Evolutionary conservation across 108 stramenopile genomes (phyloP), one percentile per base, ranked within the genome.

Genomic region (Aurantiochytrium sp.): DNA sequence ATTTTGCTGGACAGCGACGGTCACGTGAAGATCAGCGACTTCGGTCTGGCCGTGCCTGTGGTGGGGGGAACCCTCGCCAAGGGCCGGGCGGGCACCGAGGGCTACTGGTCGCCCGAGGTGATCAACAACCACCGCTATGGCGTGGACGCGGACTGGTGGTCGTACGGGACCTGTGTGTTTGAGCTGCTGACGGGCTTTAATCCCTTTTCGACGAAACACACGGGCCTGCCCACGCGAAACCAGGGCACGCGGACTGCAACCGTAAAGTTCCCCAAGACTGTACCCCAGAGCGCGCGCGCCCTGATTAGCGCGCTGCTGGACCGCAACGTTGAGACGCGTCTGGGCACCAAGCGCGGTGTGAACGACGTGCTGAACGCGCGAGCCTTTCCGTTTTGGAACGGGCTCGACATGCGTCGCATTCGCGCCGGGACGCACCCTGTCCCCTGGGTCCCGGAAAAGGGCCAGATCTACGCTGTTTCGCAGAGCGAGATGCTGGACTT

Each of bases 61-160:
- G 14, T 58, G 29, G 87, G n/a, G 87, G 19, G 19, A 4, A 23
- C 0, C 44, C 16, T 60, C 5, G 43, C 44, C 87, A 35, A 45
- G 18, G 59, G 59, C 19, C 58, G 87, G 12, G 58, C 57, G 5
- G 87, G 87, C 19, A 91, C 91, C 28, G 71, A 90, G 35, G 91
- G 92, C 1, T 93, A 93, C 87, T 92, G 92, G 93, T 92, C 93
- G 5, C 93, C 93, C 2, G 93, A 93, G 83, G 76, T 83, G n/a
- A 83, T 83, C 76, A 83, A 83, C 51, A 47, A 83, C 76, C 6
- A 71, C 35, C 91, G 92, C 16, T 93, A 93, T 87, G 90, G 91
- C 45, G 57, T 88, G 47, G 93, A 92, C 5, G 92, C 92, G 18
- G 93, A 93, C 90, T 93, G 91, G 91, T 93, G 93, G 93, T 92